A percentile compares a stretch with the other conserved stretches of the same genome.
These are phyloP conservation scores for Graphilbum fragrans DNA, from an alignment of 2,329 filamentous ascomycete species.

Conservation along the genomic window DNA sequence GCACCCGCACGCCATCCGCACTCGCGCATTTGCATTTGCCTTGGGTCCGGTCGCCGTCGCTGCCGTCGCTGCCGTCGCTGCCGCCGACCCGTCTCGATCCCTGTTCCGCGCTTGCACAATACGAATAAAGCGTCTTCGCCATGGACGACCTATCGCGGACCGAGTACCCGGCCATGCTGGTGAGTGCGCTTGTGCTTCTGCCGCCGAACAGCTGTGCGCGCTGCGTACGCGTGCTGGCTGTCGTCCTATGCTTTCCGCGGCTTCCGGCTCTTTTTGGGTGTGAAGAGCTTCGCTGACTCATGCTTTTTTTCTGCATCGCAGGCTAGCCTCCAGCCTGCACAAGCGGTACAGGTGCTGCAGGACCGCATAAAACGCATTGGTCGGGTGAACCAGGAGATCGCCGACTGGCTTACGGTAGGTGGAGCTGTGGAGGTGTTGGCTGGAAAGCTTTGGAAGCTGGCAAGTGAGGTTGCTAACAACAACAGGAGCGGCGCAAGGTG, in stretches of 20 bases:
- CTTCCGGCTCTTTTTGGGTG: neutral
- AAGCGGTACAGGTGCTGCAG: constrained; percentile 70
- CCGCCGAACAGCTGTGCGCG: neutral
- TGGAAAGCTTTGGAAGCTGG: neutral
- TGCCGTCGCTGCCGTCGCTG: too few relatives aligned
- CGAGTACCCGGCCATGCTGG: constrained; percentile 92
- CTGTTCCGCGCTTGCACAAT: too few relatives aligned
- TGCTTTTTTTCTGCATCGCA: constrained; percentile 22
- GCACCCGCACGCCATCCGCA: neutral
- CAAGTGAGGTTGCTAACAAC: too few relatives aligned
- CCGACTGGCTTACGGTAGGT: constrained; percentile 89
- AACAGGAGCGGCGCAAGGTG: constrained; percentile 78
- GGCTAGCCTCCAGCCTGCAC: constrained; percentile 68
- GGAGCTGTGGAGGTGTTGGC: too few relatives aligned
- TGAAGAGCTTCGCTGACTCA: constrained; percentile 1
- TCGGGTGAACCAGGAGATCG: constrained; percentile 79
- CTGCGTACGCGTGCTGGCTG: too few relatives aligned
- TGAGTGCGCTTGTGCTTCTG: constrained; percentile 27
- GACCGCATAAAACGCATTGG: constrained; percentile 81
- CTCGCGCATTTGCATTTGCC: too few relatives aligned
- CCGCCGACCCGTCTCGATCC: too few relatives aligned
- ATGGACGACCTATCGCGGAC: constrained; percentile 72
- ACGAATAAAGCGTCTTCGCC: neutral
- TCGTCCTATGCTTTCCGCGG: neutral
- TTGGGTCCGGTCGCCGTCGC: too few relatives aligned